Base-by-base conservation (phyloP, 768 basidiomycete genomes). In the Naganishia antarctica region DNA sequence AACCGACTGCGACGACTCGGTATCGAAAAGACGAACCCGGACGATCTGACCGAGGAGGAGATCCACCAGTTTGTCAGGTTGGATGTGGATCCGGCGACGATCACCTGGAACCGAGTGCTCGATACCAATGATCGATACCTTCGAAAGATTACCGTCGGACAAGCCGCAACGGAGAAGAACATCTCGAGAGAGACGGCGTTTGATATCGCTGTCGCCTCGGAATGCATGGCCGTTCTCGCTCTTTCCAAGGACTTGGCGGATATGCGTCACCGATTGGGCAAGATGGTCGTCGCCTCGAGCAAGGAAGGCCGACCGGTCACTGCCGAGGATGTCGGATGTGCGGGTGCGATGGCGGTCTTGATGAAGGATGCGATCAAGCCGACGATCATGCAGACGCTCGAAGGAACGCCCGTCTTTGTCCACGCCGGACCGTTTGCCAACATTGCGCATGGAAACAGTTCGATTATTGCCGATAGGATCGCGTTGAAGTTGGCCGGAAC, bases 291-390 rank as follows among this genome's bases (percentile, higher is more conserved):
- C 49, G 94, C 90, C 5, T 90, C 91, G 2, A 89, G 88, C 81
- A 93, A 89, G 76, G 83, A 82, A 23, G 96, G 94, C 23, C 88
- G 91, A 3, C 85, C 93, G 28, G 82, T 99, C 78, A 99, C 94
- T 40, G 91, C 91, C 26, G 94, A 98, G 74, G 94, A 99, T 75
- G 84, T 99, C 59, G 94, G 94, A 69, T 90, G 89, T 69, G 88
- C 91, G 67, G 93, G 92, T 64, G 92, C 94, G 58, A 85, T 99
- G 59, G 90, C 94, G 15, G 93, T 98, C 58, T 83, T 99, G 68
- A 88, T 99, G 86, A 97, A 97, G 81, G 94, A 99, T 72, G 90
- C 96, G 16, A 91, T 99, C 81, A 99, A 98, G 80, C 94, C 94
- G 25, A 99, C 97, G 76, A 79, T 99, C 67, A 99, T 99, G 94